Percentiles rank a stretch among this genome's conserved stretches.
Conservation (phyloP, 2,329 filamentous ascomycete genomes). For the Penicillium psychrosexuale region DNA sequence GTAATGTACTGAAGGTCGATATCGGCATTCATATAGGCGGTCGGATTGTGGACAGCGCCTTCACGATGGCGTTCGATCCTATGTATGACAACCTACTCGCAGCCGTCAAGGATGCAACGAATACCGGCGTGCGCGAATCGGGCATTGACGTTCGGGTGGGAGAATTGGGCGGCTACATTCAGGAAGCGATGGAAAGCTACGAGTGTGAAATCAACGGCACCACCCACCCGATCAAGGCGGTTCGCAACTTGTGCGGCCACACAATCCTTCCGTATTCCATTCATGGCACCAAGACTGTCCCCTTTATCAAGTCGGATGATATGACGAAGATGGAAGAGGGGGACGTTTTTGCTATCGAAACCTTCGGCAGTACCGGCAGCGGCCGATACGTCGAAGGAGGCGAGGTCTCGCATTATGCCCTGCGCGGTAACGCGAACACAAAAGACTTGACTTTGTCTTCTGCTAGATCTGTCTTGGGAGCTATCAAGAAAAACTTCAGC, state of each 20-base stretch:
- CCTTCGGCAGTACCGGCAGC: conserved; percentile 55
- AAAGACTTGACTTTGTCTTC: no score
- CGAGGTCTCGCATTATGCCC: no score
- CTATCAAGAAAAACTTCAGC: no score
- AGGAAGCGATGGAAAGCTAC: conserved; percentile 62
- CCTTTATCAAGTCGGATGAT: conserved; percentile 51
- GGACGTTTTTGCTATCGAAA: conserved; percentile 58
- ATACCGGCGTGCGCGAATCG: conserved; percentile 53
- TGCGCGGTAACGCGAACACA: conserved; percentile 47
- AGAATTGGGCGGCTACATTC: conserved; percentile 56
- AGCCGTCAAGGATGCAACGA: conserved; percentile 65
- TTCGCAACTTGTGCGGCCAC: conserved; percentile 55
- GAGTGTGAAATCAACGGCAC: conserved; percentile 55
- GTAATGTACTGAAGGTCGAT: conserved; percentile 79
- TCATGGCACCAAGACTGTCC: conserved; percentile 55
- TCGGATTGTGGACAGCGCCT: conserved; percentile 75
- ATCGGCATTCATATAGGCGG: conserved; percentile 79
- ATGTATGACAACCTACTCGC: conserved; percentile 71
- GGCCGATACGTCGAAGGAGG: conserved; percentile 47
- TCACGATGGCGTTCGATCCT: conserved; percentile 72
- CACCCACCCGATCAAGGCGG: conserved; percentile 54
- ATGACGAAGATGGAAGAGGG: conserved; percentile 58
- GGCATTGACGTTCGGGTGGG: conserved; percentile 55
- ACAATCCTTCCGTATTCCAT: conserved; percentile 55
- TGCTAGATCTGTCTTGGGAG: no score